Conservation (phyloP, 345 rosid species). For the Citrus trifoliata region DNA sequence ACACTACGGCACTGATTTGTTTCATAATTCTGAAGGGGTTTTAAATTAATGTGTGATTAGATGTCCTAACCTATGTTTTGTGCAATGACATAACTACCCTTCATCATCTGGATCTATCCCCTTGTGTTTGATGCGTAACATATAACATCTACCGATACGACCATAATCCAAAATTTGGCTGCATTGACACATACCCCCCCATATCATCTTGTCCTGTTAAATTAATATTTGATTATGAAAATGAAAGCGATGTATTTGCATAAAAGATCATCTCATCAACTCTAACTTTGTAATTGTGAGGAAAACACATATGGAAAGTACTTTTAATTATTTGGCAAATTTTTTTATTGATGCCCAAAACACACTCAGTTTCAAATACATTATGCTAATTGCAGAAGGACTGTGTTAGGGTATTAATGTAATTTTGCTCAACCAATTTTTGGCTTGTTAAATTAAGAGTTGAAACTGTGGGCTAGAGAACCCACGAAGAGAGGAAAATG, state of each 20-base stretch:
- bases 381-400: too few relatives aligned
- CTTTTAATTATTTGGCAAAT: background rate
- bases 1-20: background rate
- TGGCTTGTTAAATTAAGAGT: background rate
- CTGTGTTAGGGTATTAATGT: background rate
- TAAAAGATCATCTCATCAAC: background rate
- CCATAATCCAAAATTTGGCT: background rate
- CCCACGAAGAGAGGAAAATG: background rate
- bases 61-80: background rate
- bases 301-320: background rate
- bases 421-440: background rate
- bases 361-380: too few relatives aligned
- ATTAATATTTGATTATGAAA: background rate
- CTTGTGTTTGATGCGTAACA: too few relatives aligned
- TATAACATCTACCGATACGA: background rate
- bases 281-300: background rate
- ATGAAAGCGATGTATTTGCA: background rate
- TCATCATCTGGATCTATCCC: background rate
- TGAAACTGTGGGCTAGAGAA: background rate
- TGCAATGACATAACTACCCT: constrained; percentile 10
- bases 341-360: too few relatives aligned
- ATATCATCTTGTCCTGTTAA: background rate
- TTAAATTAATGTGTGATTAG: constrained; percentile 1
- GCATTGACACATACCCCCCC: background rate
- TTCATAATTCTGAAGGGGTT: background rate